These are phyloP conservation scores for Pichia pseudocactophila DNA, from an alignment of 805 yeast genomes.

Conservation along the genomic window DNA sequence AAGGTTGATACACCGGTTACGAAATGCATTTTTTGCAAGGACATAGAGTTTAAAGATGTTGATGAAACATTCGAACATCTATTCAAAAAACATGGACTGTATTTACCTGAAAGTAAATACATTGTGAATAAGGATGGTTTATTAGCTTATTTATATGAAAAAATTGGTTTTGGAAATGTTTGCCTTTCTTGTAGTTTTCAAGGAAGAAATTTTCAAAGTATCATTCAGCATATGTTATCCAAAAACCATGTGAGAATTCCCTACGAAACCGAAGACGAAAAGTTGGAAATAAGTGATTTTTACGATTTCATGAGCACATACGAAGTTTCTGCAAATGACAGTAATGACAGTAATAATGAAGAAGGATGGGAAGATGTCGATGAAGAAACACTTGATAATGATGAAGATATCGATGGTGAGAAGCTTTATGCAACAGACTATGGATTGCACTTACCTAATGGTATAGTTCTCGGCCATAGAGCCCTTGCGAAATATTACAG, in stretches of 20 bases:
- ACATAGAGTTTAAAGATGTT: conserved; percentile 28
- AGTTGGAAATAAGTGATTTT: conserved; percentile 64
- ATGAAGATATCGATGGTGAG: conserved; percentile 26
- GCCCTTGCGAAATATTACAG: conserved; percentile 61
- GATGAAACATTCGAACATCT: conserved; percentile 57
- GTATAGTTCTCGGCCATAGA: conserved; percentile 75
- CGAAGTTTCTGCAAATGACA: conserved; percentile 28
- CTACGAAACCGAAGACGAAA: conserved; percentile 73
- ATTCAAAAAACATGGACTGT: conserved; percentile 74
- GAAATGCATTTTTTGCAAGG: conserved; percentile 40
- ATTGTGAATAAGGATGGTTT: conserved; percentile 64
- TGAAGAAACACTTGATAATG: conserved; percentile 29
- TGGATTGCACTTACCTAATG: conserved; percentile 68
- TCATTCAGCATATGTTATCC: conserved; percentile 77
- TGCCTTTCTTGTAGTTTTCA: conserved; percentile 78
- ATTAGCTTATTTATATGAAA: conserved; percentile 66
- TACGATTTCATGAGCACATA: conserved; percentile 76
- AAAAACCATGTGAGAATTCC: conserved; percentile 89
- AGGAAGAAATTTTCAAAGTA: conserved; percentile 79
- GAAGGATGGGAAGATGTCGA: conserved; percentile 28
- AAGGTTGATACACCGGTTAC: conserved; percentile 40
- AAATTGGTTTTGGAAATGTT: conserved; percentile 72
- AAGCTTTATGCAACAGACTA: conserved; percentile 35
- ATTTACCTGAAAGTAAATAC: conserved; percentile 73
- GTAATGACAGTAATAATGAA: conserved; percentile 27